phyloP scores from a whole-genome alignment of 2,329 filamentous ascomycete species.

The Colletotrichum zoysiae region DNA sequence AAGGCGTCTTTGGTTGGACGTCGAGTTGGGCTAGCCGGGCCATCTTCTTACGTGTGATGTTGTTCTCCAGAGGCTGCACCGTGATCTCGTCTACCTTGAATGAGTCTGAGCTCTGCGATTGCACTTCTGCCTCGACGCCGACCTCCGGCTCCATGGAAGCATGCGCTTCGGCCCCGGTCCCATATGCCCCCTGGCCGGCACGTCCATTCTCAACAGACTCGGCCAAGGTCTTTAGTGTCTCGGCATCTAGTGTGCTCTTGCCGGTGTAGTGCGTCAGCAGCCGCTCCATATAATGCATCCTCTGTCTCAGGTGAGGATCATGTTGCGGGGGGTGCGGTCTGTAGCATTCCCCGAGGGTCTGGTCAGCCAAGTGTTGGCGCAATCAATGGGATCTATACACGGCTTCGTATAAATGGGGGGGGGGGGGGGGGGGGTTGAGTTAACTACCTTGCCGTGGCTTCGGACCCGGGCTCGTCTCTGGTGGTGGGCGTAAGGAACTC shows the following conservation, averaged over 20 bases:
- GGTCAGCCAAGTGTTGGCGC: slow-evolving; percentile 37
- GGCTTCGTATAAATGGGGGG: neutral
- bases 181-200: slow-evolving; percentile 24
- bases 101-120: slow-evolving; percentile 36
- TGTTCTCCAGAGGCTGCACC: slow-evolving; percentile 56
- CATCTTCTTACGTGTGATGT: slow-evolving; percentile 54
- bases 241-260: slow-evolving; percentile 56
- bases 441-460: slow-evolving; percentile 28
- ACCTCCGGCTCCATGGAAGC: slow-evolving; percentile 18
- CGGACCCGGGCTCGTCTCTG: slow-evolving; percentile 46
- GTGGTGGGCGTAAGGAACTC: slow-evolving; percentile 57
- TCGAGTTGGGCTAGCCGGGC: neutral
- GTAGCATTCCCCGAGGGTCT: slow-evolving; percentile 6
- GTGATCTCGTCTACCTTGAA: slow-evolving; percentile 48
- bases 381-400: slow-evolving; percentile 5
- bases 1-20: slow-evolving; percentile 7
- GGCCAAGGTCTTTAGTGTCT: slow-evolving; percentile 56
- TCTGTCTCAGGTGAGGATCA: slow-evolving; percentile 42
- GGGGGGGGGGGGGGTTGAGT: no score
- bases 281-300: slow-evolving; percentile 56
- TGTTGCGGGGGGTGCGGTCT: slow-evolving; percentile 29
- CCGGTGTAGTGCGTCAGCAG: slow-evolving; percentile 62
- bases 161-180: slow-evolving; percentile 4
- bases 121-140: slow-evolving; percentile 30
- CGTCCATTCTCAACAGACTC: slow-evolving; percentile 55